A percentile compares a stretch with the other conserved stretches of the same genome.
phyloP scores from a whole-genome alignment of 2,329 filamentous ascomycete genomes.

The Paramyrothecium roridum region DNA sequence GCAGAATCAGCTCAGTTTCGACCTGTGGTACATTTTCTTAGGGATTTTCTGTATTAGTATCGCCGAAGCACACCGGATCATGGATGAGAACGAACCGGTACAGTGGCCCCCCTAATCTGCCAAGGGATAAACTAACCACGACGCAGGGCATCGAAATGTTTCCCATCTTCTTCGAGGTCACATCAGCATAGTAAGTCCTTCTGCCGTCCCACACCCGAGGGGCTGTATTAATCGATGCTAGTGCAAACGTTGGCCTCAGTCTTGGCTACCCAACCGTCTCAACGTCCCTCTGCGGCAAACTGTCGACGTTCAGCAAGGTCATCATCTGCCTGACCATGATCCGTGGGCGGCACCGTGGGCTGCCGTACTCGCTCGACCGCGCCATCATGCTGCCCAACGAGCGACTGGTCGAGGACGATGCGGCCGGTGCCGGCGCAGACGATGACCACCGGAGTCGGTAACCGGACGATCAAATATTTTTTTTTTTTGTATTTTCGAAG shows the following conservation, averaged over 20 bases:
- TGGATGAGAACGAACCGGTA: slow-evolving; percentile 19
- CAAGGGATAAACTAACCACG: background rate
- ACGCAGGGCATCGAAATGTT: slow-evolving; percentile 24
- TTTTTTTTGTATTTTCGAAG: too few relatives aligned
- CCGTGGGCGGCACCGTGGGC: slow-evolving; percentile 29
- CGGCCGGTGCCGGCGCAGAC: background rate
- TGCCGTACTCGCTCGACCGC: slow-evolving; percentile 29
- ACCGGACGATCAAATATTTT: background rate
- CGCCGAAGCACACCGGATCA: slow-evolving; percentile 20
- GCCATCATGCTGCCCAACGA: slow-evolving; percentile 28
- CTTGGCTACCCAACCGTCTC: slow-evolving; percentile 26
- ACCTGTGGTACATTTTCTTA: slow-evolving; percentile 38
- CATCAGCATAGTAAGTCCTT: slow-evolving; percentile 28
- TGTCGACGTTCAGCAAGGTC: slow-evolving; percentile 29
- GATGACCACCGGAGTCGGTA: background rate
- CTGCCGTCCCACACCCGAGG: too few relatives aligned
- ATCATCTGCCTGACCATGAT: slow-evolving; percentile 36
- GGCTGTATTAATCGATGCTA: slow-evolving; percentile 1
- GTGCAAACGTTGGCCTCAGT: slow-evolving; percentile 31
- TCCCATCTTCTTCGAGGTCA: slow-evolving; percentile 29
- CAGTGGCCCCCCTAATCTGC: background rate
- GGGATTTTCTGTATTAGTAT: slow-evolving; percentile 33
- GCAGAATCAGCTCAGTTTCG: slow-evolving; percentile 35
- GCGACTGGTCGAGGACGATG: slow-evolving; percentile 11
- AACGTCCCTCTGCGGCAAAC: slow-evolving; percentile 25